Conservation (phyloP, 371 early-diverging fungal species). For the Syncephalis plumigaleata region DNA sequence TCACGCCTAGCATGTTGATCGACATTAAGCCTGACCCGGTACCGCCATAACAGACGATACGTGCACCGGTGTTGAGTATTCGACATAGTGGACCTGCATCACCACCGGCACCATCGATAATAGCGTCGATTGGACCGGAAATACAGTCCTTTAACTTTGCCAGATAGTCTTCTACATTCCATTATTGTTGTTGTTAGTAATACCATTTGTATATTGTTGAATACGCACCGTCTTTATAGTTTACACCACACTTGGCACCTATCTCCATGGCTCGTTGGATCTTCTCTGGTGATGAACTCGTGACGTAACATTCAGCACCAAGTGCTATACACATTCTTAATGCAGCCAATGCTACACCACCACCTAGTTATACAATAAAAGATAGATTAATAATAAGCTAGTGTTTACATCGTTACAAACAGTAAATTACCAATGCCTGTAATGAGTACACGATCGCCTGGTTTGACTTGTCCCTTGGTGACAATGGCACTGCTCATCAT, state of each 20-base stretch:
- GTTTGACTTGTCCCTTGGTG: conserved; percentile 30
- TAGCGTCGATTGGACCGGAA: conserved; percentile 18
- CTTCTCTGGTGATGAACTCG: conserved; percentile 41
- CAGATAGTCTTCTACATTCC: background rate
- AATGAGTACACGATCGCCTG: conserved; percentile 40
- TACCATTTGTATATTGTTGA: too few species aligned
- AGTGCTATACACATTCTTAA: conserved; percentile 44
- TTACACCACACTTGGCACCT: conserved; percentile 51
- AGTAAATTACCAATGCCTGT: conserved; percentile 33
- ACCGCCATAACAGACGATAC: conserved; percentile 19
- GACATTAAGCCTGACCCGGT: conserved; percentile 4
- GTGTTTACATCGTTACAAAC: background rate
- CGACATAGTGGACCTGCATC: conserved; percentile 18
- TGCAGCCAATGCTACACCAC: conserved; percentile 54
- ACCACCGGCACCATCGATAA: conserved; percentile 57
- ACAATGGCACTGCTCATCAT: conserved; percentile 21
- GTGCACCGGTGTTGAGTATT: conserved; percentile 3
- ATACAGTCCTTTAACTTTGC: background rate
- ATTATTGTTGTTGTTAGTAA: too few species aligned
- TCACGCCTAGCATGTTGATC: conserved; percentile 25
- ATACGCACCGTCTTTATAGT: conserved; percentile 36
- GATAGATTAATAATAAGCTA: background rate
- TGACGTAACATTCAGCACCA: conserved; percentile 54
- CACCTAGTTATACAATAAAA: conserved; percentile 15
- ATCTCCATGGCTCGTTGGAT: conserved; percentile 33